Evolutionary conservation across 2,329 filamentous ascomycete genomes (phyloP), one percentile per base, ranked within the genome.

Genomic region (Diplodia seriata): DNA sequence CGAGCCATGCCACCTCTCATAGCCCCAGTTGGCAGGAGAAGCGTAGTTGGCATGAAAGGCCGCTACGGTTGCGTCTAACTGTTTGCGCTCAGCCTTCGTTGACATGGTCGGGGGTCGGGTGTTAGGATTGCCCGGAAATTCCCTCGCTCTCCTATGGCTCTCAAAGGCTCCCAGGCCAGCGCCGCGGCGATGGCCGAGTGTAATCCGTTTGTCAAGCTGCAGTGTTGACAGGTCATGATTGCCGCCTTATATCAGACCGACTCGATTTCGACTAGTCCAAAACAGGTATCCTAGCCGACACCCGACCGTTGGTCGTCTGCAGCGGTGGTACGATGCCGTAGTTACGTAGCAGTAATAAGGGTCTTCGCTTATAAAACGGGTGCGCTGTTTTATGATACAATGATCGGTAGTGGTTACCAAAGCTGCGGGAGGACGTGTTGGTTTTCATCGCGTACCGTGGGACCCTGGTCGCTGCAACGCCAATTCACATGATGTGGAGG

Each of bases 31-130:
- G 31, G 53, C 47, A 2, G 61, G 55, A n/a, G 64, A 68, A 14
- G 75, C 70, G 47, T 74, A 76, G 68, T 76, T 74, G n/a, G 71
- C 70, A 50, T 75, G 71, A 59, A 76, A 76, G 9, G 74, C 70
- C 9, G 75, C 74, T 20, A 73, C 70, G 11, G 74, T 70, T 20
- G 71, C 71, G 26, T 69, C 61, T 7, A 64, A 33, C 11, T 54
- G 61, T 33, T 64, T 64, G 47, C 61, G 31, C 29, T 64, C 61
- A 4, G 61, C 61, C 33, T 64, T 64, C 2, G 61, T 64, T 8
- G 61, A 33, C 61, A 64, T 64, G 12, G 18, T 15, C 9, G n/a
- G 1, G 11, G 54, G 9, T n/a, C 8, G 40, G 26, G 11, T 55
- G 51, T 11, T n/a, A 3, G 18, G 8, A 20, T 12, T 47, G 33